Base-by-base conservation (phyloP, 768 basidiomycete species). In the Hysterangium stoloniferum region DNA sequence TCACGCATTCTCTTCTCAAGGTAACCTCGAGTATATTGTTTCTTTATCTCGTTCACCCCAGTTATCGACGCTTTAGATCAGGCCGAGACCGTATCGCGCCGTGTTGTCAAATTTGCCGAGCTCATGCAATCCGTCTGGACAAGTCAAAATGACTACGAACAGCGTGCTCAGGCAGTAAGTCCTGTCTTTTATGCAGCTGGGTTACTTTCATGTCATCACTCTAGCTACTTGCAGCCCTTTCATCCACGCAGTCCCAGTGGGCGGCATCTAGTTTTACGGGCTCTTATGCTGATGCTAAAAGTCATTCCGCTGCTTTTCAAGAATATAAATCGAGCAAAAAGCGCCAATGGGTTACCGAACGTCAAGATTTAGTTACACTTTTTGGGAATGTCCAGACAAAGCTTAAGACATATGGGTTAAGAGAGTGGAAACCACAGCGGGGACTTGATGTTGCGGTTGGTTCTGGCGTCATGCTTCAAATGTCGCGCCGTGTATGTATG, bases 1-100 rank as follows among this genome's bases (percentile, higher is more conserved):
- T 74, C 96, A 98, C 62, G 94, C 95, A 0, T 99, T 99, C 65
- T 95, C 93, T 0, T 84, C 89, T 0, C 94, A 96, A 85, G 91
- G 94, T 94, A 57, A 45, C 78, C 66, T 17, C 31, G 6, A 17
- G 35, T n/a, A 4, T 40, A 31, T n/a, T 34, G 54, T 24, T 24
- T 6, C 20, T 53, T 31, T 7, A 17, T 20, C 24, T 44, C n/a
- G 11, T 27, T 27, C 25, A 4, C 19, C 22, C n/a, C n/a, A n/a
- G n/a, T n/a, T n/a, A 24, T 36, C 54, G 35, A 59, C 36, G 13
- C 36, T 8, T 20, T 56, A 96, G 95, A 98, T 59, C 94, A 96
- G 65, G 86, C 89, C 4, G 91, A 97, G 65, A 96, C 92, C 0
- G 92, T 92, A 17, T 86, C 92, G 1, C 79, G 94, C 45, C 77